Conservation (phyloP, 2,329 filamentous ascomycete species). For the Hypoxylon sp. region DNA sequence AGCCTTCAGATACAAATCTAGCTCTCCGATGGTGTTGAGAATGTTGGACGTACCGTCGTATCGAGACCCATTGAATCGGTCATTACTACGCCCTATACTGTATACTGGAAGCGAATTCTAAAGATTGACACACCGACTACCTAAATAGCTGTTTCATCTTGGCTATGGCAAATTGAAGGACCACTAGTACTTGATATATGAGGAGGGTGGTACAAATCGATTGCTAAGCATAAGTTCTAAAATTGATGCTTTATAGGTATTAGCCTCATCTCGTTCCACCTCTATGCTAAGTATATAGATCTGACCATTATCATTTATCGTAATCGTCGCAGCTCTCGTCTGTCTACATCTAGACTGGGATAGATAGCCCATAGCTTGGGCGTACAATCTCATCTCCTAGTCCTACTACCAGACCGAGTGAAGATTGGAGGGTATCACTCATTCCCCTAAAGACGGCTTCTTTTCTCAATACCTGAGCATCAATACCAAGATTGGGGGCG, state of each 20-base stretch:
- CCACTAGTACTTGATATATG: constrained; percentile 12
- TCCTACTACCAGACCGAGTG: constrained; percentile 12
- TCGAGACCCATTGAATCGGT: neutral
- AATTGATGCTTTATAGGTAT: constrained; percentile 29
- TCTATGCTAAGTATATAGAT: constrained; percentile 13
- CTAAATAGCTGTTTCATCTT: constrained; percentile 8
- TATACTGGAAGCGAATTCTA: neutral
- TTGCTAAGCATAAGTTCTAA: constrained; percentile 41
- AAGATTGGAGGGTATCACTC: neutral
- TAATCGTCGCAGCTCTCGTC: constrained; percentile 15
- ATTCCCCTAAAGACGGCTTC: neutral
- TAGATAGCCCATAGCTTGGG: constrained; percentile 2
- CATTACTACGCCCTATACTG: neutral
- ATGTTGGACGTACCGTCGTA: neutral
- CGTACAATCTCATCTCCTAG: constrained; percentile 9
- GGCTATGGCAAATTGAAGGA: constrained; percentile 7
- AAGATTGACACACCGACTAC: constrained; percentile 11
- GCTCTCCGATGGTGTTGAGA: neutral
- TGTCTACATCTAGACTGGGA: neutral
- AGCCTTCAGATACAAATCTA: constrained; percentile 1
- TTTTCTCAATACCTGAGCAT: neutral
- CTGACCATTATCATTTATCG: constrained; percentile 27
- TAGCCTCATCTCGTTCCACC: constrained; percentile 9
- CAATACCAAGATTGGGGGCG: neutral
- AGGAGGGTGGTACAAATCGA: constrained; percentile 28